Evolutionary conservation across 192 early-diverging fungal species (phyloP).

Genomic region (Helicostylum pulchrum): DNA sequence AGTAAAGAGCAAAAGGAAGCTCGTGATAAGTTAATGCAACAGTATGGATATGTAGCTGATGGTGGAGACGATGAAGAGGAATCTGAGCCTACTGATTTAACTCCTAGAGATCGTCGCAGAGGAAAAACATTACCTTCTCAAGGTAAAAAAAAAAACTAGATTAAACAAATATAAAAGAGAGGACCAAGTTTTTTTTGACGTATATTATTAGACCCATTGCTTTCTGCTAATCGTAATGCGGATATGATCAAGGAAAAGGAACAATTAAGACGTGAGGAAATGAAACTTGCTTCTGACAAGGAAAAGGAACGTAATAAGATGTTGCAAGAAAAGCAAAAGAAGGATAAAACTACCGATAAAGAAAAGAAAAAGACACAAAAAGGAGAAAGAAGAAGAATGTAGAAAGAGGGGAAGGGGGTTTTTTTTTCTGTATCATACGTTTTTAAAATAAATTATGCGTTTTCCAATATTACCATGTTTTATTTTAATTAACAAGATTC

Average conservation of each 20-base stretch:
- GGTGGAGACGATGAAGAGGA: conserved; percentile 41
- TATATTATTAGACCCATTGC: conserved; percentile 23
- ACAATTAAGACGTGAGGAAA: conserved; percentile 40
- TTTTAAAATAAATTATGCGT: too few relatives aligned
- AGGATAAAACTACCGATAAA: conserved; percentile 40
- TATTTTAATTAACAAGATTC: too few relatives aligned
- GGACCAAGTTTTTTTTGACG: neutral
- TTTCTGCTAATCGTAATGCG: conserved; percentile 57
- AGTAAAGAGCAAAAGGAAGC: conserved; percentile 50
- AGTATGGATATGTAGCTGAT: conserved; percentile 65
- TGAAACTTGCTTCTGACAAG: conserved; percentile 45
- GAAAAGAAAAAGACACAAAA: conserved; percentile 50
- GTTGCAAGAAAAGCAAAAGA: conserved; percentile 50
- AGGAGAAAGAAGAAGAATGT: conserved; percentile 51
- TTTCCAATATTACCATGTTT: too few relatives aligned
- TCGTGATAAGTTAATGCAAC: conserved; percentile 46
- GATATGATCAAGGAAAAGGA: conserved; percentile 60
- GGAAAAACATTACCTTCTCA: neutral
- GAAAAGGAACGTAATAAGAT: conserved; percentile 54
- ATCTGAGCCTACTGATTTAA: neutral
- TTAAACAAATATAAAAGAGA: neutral
- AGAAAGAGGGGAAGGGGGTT: too few relatives aligned
- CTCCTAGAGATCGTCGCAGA: neutral
- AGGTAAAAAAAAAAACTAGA: neutral
- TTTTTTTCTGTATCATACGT: too few relatives aligned